phyloP scores from a whole-genome alignment of 1,284 basidiomycete genomes.

The Irpex lacteus region DNA sequence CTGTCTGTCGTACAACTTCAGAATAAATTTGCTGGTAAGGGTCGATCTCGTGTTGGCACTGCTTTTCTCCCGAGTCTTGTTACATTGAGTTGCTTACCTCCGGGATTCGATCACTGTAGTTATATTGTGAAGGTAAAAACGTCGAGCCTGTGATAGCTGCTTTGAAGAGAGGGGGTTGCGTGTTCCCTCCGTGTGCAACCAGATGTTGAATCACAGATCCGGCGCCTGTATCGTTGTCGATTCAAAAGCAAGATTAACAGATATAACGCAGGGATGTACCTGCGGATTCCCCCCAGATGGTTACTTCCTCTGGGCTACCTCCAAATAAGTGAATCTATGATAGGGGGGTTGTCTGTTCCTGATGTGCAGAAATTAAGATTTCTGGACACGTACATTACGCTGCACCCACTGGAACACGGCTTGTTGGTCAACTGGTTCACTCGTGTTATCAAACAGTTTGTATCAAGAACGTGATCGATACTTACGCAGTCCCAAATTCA shows the following conservation, averaged over 20 bases:
- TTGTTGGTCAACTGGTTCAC: neutral
- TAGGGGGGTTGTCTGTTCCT: neutral
- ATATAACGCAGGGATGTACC: neutral
- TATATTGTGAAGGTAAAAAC: neutral
- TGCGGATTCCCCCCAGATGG: constrained; percentile 2
- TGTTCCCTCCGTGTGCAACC: neutral
- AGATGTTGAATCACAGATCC: neutral
- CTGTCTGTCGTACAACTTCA: neutral
- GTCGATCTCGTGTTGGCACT: neutral
- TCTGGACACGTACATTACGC: neutral
- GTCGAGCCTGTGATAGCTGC: neutral
- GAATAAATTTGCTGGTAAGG: neutral
- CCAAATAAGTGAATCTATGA: neutral
- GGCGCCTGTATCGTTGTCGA: neutral
- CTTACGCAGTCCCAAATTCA: neutral
- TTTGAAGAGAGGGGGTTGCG: neutral
- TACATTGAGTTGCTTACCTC: neutral
- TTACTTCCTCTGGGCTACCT: neutral
- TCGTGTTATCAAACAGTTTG: neutral
- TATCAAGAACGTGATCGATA: neutral
- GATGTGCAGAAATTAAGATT: neutral
- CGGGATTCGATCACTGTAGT: neutral
- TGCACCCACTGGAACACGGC: neutral
- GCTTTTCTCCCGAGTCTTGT: neutral
- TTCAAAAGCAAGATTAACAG: neutral